Conservation (phyloP, 345 rosid species). For the Cardamine resedifolia region DNA sequence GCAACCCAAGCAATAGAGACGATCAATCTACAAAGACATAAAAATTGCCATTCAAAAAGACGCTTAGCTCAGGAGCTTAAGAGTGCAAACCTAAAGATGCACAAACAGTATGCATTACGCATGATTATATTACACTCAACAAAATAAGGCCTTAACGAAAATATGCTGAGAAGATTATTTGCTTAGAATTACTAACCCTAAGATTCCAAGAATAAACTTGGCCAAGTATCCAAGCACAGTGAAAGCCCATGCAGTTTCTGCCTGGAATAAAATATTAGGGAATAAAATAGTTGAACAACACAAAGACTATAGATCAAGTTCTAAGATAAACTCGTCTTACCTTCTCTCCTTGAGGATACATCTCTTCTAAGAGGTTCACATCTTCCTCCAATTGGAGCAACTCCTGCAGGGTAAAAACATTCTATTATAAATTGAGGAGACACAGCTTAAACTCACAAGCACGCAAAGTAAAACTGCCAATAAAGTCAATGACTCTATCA, state of each 20-base stretch:
- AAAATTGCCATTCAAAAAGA: constrained; percentile 7
- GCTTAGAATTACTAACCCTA: constrained; percentile 62
- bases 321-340: constrained; percentile 39
- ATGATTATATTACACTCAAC: not conserved
- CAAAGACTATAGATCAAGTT: not conserved
- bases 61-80: constrained; percentile 3
- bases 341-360: constrained; percentile 99
- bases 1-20: constrained; percentile 97
- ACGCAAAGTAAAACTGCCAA: not conserved
- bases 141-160: not conserved
- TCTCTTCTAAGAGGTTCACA: constrained; percentile 91
- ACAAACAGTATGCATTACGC: not conserved
- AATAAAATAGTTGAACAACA: not conserved
- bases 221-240: constrained; percentile 96
- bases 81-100: not conserved
- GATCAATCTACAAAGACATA: constrained; percentile 55
- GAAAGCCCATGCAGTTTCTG: constrained; percentile 96
- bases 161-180: not conserved
- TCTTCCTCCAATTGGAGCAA: constrained; percentile 95
- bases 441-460: constrained; percentile 1
- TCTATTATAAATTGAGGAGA: not conserved
- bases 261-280: constrained; percentile 52
- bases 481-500: not conserved
- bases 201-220: constrained; percentile 74
- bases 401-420: constrained; percentile 54